Evolutionary conservation across 2,329 filamentous ascomycete genomes (phyloP), one percentile per base, ranked within the genome.

Genomic region (Geoglossum cookeanum): DNA sequence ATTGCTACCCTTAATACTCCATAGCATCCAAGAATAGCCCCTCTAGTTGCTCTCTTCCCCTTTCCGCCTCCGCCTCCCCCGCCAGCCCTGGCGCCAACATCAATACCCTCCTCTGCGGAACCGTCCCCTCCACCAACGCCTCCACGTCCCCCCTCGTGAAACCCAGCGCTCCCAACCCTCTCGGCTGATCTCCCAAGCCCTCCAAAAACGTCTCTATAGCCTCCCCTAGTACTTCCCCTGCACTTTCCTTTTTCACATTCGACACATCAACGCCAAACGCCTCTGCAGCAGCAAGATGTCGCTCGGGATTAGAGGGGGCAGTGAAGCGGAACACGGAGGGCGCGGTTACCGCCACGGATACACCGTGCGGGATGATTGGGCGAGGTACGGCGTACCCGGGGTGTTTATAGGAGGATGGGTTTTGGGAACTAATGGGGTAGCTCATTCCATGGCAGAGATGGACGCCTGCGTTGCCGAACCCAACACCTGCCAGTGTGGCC

Each of bases 401-500:
- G 67, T 98, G 92, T 64, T 81, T 83, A 72, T 97, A 97, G 4
- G 85, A 84, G 15, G 45, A 15, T 0, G 87, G 87, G 68, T 98
- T 98, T 68, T 96, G 90, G 33, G 89, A 87, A 0, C 88, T 94
- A 66, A 98, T 95, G 17, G 92, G 92, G 67, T 98, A 98, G 29
- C 87, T 94, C 91, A 98, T 97, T 67, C 91, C 84, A 67, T 87
- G 84, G 68, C 84, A 87, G 8, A 87, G 75, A 72, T 98, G 92
- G 1, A 98, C 92, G 55, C 94, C 92, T 1, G 94, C 94, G 65
- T 98, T 98, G 22, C 94, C 92, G 68, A 98, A 98, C 0, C 92
- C 92, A 2, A 98, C 89, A 51, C 92, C 92, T 0, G 94, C 92
- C 1, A 98, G 75, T 0, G 92, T 98, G 0, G 92, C 86, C 1